Base-by-base conservation (phyloP, 352 stramenopile genomes). In the Pythium volutum region DNA sequence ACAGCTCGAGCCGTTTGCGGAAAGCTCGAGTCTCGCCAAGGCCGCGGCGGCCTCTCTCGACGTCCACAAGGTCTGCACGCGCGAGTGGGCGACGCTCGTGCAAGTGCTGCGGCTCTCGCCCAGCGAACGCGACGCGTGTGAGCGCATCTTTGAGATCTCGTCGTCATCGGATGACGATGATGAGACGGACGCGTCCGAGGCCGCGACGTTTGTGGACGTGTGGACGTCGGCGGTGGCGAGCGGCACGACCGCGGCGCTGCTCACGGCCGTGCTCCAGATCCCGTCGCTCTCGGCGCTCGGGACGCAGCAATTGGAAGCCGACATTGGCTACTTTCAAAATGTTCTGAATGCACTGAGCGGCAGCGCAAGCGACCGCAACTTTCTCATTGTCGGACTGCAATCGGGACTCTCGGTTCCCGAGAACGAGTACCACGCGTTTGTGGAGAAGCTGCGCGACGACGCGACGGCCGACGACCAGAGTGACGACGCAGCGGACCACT, bases 311-410 rank as follows among this genome's bases (percentile, higher is more conserved):
- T 61, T 95, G 18, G 75, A 64, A 51, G 83, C 80, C 2, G 86
- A 95, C 48, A 27, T 93, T 41, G 73, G 71, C 34, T 95, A 95
- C 59, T 91, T 93, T 39, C 67, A 88, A 60, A 95, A 92, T 51
- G 82, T 93, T 14, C 62, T 93, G 41, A 88, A 73, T 48, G 86
- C 86, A 0, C 75, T 95, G 16, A 67, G 42, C 14, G 80, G 83
- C 4, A 76, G 57, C 29, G 55, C 43, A 22, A 60, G 52, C 27
- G 76, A 86, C 11, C 66, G 64, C 26, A 87, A 83, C 54, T 82
- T 84, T 26, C 36, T 71, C 7, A 59, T 71, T 43, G 27, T 57
- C 15, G 64, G 48, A 4, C 52, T 71, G 6, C 64, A 66, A 14
- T 33, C 22, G 20, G 57, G 41, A n/a, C 39, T 71, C 10, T 34